Base-by-base conservation (phyloP, 306 rosid species). In the Quercus engelmannii region DNA sequence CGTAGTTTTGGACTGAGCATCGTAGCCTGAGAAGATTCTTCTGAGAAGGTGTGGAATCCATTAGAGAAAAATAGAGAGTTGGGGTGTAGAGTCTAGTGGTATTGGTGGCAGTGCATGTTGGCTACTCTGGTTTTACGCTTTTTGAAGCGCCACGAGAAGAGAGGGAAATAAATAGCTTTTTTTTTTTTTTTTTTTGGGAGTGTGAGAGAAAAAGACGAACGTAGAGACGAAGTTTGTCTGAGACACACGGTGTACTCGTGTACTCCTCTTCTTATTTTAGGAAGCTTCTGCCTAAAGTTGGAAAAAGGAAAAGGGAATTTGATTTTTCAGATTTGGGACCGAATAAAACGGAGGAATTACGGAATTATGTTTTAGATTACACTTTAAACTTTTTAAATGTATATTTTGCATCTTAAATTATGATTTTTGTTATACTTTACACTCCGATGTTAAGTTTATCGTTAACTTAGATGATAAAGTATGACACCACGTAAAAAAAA, bases 1-100 rank as follows among this genome's bases (percentile, higher is more conserved):
- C 91, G 76, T 95, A 95, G 82, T 83, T 90, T 85, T 88, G 89
- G 8, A 95, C 97, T 4, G 90, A 90, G 67, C 97, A 91, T 33
- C 62, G 79, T 15, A 95, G 93, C 85, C 81, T 81, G 76, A 65
- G 88, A 70, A 93, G 83, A 21, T 71, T 76, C 55, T 33, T 55
- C 31, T 54, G 69, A 55, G 54, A 69, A 26, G 65, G 30, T 9
- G 62, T 63, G 19, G 57, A 71, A 75, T 74, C 80, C 80, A 70
- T 67, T 38, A 83, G 52, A 52, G 54, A 30, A 51, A 38, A 35
- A 21, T 11, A 11, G 4, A 71, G 68, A 3, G 55, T 20, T 6
- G 43, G 69, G 74, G 14, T 28, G 58, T 55, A 9, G 19, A 26
- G 19, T 6, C 70, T 14, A 30, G n/a, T 58, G 20, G 52, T 7